Conservation (phyloP, 176 grass and related monocot genomes). For the Lolium rigidum region DNA sequence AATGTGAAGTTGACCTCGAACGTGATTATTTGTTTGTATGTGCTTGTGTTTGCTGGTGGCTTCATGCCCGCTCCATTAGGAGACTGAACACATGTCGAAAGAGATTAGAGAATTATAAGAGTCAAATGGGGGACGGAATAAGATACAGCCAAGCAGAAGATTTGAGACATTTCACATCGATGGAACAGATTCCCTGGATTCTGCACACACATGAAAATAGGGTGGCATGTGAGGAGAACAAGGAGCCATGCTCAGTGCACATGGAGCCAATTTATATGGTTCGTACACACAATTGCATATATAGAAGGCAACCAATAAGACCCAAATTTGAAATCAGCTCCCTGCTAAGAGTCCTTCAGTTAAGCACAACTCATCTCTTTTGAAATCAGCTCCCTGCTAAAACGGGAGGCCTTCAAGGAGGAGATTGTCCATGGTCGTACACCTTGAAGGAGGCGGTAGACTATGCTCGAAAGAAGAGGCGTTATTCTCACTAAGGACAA, state of each 20-base stretch:
- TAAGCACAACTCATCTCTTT: neutral
- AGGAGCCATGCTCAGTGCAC: conserved; percentile 23
- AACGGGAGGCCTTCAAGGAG: no score
- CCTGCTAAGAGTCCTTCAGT: no score
- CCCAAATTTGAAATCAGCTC: neutral
- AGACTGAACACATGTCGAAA: conserved; percentile 39
- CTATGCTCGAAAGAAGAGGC: no score
- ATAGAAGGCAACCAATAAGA: neutral
- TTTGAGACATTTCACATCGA: neutral
- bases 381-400: neutral
- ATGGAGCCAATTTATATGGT: conserved; percentile 3
- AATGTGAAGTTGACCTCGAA: conserved; percentile 21
- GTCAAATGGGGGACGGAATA: conserved; percentile 33
- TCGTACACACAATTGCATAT: neutral
- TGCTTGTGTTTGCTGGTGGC: neutral
- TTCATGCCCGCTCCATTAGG: neutral
- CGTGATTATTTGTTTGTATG: neutral
- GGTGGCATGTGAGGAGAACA: conserved; percentile 39
- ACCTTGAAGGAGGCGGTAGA: no score
- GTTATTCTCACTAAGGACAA: no score
- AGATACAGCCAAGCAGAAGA: conserved; percentile 24
- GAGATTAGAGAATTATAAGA: neutral
- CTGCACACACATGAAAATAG: neutral
- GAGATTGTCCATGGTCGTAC: no score
- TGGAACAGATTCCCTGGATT: conserved; percentile 40